These are phyloP conservation scores for Gliomastix tumulicola DNA, from an alignment of 2,329 filamentous ascomycete genomes.

Conservation along the genomic window DNA sequence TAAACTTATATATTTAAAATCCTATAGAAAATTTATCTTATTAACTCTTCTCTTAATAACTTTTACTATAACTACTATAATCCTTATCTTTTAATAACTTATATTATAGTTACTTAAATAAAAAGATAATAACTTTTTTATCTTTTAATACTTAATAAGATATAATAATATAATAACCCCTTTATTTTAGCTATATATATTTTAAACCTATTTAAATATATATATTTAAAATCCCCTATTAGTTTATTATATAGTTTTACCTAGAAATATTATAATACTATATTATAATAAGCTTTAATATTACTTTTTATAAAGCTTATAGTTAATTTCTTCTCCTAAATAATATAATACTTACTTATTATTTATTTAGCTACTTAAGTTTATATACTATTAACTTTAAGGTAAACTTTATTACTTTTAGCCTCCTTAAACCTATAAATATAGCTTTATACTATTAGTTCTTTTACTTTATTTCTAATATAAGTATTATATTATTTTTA, in stretches of 20 bases:
- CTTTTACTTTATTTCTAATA: not conserved
- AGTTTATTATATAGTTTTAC: not conserved
- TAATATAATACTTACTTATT: not conserved
- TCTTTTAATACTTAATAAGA: not conserved
- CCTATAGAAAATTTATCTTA: no score
- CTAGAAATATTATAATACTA: not conserved
- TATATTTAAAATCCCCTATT: not conserved
- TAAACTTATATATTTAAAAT: no score
- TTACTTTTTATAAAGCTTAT: not conserved
- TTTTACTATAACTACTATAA: not conserved
- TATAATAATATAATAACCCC: not conserved
- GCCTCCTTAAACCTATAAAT: not conserved
- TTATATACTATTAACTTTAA: no score
- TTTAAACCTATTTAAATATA: not conserved
- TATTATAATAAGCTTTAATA: not conserved
- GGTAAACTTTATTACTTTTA: not conserved
- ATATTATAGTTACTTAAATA: not conserved
- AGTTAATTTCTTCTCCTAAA: not conserved
- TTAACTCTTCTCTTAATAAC: no score
- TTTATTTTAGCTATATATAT: not conserved
- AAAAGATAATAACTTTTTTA: not conserved
- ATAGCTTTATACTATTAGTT: not conserved
- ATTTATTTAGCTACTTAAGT: no score
- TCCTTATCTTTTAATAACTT: not conserved
- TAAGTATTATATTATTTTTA: not conserved